Evolutionary conservation across 345 rosid genomes (phyloP), one percentile per base, ranked within the genome.

Genomic region (Populus davidiana): DNA sequence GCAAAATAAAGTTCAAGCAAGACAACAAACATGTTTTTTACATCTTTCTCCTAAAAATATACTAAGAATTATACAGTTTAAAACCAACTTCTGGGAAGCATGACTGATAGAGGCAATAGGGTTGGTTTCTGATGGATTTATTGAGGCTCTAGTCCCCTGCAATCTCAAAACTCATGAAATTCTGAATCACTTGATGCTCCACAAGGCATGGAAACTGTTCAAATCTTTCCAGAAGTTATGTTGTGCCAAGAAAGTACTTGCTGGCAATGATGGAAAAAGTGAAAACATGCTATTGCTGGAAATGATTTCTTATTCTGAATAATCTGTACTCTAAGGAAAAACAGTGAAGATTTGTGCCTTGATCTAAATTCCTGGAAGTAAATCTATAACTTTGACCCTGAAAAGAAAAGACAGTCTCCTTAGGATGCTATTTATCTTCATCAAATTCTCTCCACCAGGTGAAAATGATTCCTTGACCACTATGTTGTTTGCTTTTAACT

Each of bases 31-130:
- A 59, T 59, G 64, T n/a, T 23, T 59, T 11, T 23, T 59, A 12
- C 64, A 59, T 59, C 29, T 23, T 74, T 89, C 91, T 82, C 84
- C 86, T 39, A 29, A 23, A 33, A 52, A 43, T 0, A 31, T 39
- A 56, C 35, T 23, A n/a, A 56, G 21, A 56, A 59, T 12, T 59
- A 59, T 0, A 23, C 63, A 59, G 4, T 59, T 3, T n/a, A 3
- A 23, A 59, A n/a, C 63, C 12, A 56, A 2, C 25, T 56, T n/a
- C 63, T 21, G 14, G 27, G 63, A 56, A 12, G 63, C 23, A 56
- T 54, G 23, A 54, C 61, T 18, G 61, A 7, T 20, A 21, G 29
- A n/a, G 63, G 63, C 13, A 9, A n/a, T 10, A 9, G 44, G 13
- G 13, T 2, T 41, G 44, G 44, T 41, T 41, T 41, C 1, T 41